Conservation (phyloP, 2,329 filamentous ascomycete genomes). For the Aspergillus pseudoterreus region DNA sequence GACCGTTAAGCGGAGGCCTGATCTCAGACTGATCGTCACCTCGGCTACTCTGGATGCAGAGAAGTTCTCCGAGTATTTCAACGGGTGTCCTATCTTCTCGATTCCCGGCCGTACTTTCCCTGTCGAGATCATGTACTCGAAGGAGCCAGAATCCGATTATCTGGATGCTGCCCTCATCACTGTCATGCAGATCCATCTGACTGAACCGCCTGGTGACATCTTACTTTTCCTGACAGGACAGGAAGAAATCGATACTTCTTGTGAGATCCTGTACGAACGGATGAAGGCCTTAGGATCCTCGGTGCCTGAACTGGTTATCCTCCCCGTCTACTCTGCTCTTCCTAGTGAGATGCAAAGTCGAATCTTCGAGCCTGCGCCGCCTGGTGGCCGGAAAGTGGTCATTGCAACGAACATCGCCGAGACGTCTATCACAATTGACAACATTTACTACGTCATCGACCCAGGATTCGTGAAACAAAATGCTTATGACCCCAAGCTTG, state of each 20-base stretch:
- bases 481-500: constrained; percentile 92
- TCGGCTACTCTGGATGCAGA: constrained; percentile 95
- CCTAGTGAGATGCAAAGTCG: constrained; percentile 89
- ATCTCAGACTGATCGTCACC: constrained; percentile 93
- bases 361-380: constrained; percentile 90
- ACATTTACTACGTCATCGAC: constrained; percentile 96
- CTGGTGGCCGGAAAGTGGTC: constrained; percentile 84
- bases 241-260: constrained; percentile 94
- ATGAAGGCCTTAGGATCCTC: constrained; percentile 93
- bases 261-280: constrained; percentile 86
- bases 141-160: constrained; percentile 94
- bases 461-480: constrained; percentile 98
- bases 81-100: constrained; percentile 91
- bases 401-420: constrained; percentile 99
- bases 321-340: constrained; percentile 93
- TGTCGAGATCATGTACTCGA: constrained; percentile 91
- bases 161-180: constrained; percentile 90
- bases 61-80: constrained; percentile 95
- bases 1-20: constrained; percentile 76
- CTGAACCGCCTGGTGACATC: constrained; percentile 88
- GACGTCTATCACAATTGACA: constrained; percentile 95
- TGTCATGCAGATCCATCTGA: constrained; percentile 96
- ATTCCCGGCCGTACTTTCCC: constrained; percentile 94
- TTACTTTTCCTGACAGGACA: constrained; percentile 95
- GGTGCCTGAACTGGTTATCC: constrained; percentile 85